These are phyloP conservation scores for Globisporangium cederbergense DNA, from an alignment of 352 stramenopile species.

Conservation along the genomic window DNA sequence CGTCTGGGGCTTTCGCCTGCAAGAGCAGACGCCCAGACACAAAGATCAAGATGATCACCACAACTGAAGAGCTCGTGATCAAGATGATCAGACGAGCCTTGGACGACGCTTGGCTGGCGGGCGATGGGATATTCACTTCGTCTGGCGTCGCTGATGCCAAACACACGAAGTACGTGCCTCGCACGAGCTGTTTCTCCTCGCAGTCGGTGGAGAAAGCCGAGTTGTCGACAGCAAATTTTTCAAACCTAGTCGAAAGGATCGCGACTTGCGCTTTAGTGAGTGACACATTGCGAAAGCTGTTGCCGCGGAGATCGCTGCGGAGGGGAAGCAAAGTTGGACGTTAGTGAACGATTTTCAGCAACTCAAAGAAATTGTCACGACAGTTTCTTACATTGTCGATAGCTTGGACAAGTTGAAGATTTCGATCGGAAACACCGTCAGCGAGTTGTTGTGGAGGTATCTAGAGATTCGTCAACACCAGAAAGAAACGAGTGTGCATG, in stretches of 20 bases:
- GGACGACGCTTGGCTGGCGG: background rate
- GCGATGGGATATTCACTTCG: background rate
- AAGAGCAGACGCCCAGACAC: background rate
- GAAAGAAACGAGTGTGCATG: background rate
- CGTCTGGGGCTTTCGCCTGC: background rate
- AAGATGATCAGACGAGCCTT: conserved; percentile 7
- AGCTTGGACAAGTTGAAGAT: conserved; percentile 19
- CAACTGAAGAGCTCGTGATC: conserved; percentile 12
- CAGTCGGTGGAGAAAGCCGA: conserved; percentile 13
- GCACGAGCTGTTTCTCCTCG: conserved; percentile 10
- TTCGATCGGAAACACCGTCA: conserved; percentile 15
- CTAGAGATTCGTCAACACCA: background rate
- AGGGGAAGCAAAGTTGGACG: background rate
- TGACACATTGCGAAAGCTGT: conserved; percentile 8
- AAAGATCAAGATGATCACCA: conserved; percentile 12
- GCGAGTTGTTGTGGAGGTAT: conserved; percentile 22
- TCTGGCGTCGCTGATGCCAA: background rate
- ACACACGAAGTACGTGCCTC: conserved; percentile 17
- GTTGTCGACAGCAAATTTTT: conserved; percentile 16
- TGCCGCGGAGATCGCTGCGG: conserved; percentile 22
- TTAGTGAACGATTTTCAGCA: background rate
- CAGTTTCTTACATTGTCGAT: conserved; percentile 6
- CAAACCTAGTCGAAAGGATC: conserved; percentile 12
- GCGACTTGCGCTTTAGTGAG: conserved; percentile 10
- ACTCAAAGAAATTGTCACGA: background rate